Evolutionary conservation across 129 eudicot species (phyloP).

Genomic region (Solidago caesia): DNA sequence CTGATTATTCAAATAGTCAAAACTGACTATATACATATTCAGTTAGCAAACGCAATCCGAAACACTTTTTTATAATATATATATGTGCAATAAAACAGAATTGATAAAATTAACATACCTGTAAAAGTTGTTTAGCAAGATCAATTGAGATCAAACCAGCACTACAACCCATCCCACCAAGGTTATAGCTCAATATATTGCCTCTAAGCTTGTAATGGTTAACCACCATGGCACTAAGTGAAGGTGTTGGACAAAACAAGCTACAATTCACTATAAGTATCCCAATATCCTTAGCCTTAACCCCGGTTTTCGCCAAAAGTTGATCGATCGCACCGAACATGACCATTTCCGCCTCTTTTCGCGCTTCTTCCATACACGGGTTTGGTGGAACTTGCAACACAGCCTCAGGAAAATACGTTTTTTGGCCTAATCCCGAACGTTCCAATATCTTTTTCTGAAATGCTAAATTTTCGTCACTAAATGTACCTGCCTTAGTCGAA

Average conservation of each 20-base stretch:
- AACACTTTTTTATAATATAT: not conserved
- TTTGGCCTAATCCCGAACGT: conserved; percentile 77
- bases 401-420: conserved; percentile 73
- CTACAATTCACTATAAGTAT: conserved; percentile 58
- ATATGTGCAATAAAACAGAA: not conserved
- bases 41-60: not conserved
- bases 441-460: conserved; percentile 65
- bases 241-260: conserved; percentile 52
- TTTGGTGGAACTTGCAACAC: conserved; percentile 63
- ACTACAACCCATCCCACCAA: conserved; percentile 82
- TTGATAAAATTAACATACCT: conserved; percentile 19
- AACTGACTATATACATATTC: not conserved
- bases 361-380: conserved; percentile 70
- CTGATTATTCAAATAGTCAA: too few species aligned
- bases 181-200: conserved; percentile 55
- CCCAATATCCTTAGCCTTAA: conserved; percentile 70
- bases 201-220: conserved; percentile 72
- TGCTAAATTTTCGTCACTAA: conserved; percentile 32
- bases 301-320: conserved; percentile 56
- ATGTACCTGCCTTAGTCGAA: conserved; percentile 4
- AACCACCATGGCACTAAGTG: conserved; percentile 48
- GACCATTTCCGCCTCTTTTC: conserved; percentile 84
- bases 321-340: conserved; percentile 87
- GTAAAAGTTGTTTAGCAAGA: conserved; percentile 58
- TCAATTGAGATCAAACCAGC: conserved; percentile 68